Evolutionary conservation across 768 basidiomycete species (phyloP).

Genomic region (Clitopilus hobsonii): DNA sequence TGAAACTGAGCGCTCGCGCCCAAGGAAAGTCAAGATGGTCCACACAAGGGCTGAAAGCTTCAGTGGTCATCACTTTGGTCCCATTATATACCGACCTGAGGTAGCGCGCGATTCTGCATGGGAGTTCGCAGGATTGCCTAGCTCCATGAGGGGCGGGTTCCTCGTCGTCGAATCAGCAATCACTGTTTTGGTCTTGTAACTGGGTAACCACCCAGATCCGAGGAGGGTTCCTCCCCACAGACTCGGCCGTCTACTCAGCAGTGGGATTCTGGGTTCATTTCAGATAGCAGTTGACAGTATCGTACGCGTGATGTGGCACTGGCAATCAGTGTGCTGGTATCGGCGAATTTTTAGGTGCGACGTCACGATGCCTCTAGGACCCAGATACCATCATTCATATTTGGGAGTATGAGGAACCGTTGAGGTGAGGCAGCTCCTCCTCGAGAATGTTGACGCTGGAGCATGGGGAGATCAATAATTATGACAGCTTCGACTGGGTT

Average conservation of each 20-base stretch:
- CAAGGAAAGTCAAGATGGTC: background rate
- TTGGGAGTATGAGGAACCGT: background rate
- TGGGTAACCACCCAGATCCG: background rate
- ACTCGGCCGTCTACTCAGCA: too few relatives aligned
- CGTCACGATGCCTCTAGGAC: background rate
- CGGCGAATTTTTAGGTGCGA: background rate
- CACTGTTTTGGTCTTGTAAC: background rate
- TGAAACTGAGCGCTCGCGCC: background rate
- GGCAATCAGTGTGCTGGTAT: background rate
- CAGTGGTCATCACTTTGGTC: background rate
- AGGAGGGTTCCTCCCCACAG: too few relatives aligned
- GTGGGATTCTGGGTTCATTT: too few relatives aligned
- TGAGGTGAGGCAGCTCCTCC: background rate
- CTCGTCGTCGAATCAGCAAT: background rate
- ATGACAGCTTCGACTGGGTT: background rate
- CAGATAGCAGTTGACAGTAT: too few relatives aligned
- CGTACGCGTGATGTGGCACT: conserved; percentile 1
- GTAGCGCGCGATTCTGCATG: conserved; percentile 1
- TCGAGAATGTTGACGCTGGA: background rate
- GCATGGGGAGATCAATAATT: background rate
- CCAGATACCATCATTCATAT: background rate
- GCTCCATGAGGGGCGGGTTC: background rate
- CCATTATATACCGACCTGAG: background rate
- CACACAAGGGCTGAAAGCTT: background rate
- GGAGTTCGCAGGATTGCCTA: background rate